A percentile compares a stretch with the other conserved stretches of the same genome.
These are phyloP conservation scores for Helicocarpus griseus DNA, from an alignment of 2,329 filamentous ascomycete genomes.

Conservation along the genomic window DNA sequence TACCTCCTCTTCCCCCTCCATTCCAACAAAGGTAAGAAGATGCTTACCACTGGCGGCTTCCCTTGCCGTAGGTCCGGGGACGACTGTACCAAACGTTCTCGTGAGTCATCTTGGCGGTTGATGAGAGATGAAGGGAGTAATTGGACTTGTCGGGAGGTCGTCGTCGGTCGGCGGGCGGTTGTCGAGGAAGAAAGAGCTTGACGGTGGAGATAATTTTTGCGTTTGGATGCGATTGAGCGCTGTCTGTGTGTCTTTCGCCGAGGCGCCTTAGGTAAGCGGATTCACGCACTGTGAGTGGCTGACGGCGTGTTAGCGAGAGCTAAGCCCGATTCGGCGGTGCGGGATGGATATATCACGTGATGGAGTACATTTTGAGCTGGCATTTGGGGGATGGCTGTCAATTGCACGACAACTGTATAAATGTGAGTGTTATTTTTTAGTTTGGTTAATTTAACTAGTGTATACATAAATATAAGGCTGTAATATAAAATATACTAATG, in stretches of 20 bases:
- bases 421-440: too few relatives aligned
- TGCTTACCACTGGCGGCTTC: constrained; percentile 80
- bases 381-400: too few relatives aligned
- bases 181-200: not conserved
- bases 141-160: not conserved
- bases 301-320: not conserved
- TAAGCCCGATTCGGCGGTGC: not conserved
- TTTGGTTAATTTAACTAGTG: too few relatives aligned
- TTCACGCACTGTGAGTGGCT: not conserved
- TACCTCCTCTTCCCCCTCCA: not conserved
- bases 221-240: not conserved
- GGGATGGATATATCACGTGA: not conserved
- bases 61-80: constrained; percentile 95
- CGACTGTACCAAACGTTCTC: constrained; percentile 99
- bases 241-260: constrained; percentile 1
- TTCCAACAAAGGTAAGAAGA: constrained; percentile 18
- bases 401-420: too few relatives aligned
- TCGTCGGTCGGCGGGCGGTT: constrained; percentile 27
- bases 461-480: too few relatives aligned
- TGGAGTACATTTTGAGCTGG: not conserved
- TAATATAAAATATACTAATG: too few relatives aligned
- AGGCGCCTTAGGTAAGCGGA: not conserved
- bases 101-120: constrained; percentile 61
- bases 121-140: constrained; percentile 26
- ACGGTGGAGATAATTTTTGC: not conserved